Evolutionary conservation across 768 basidiomycete species (phyloP), one percentile per base, ranked within the genome.

Genomic region (Terana coerulea): DNA sequence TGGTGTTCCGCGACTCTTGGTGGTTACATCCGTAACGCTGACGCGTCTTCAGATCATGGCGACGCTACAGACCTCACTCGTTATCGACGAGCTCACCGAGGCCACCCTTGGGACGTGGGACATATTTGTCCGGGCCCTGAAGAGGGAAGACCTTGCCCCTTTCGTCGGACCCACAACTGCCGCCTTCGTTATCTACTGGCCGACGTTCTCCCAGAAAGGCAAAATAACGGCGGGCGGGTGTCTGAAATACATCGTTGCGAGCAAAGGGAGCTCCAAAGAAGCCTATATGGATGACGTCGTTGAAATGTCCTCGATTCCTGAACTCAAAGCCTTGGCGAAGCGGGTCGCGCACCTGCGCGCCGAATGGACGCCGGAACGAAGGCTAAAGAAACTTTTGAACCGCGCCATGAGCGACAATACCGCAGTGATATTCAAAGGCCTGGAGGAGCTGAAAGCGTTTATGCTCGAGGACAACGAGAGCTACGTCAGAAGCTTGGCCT

Each of bases 1-100:
- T 50, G 30, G 42, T 28, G 40, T 14, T 31, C 21, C 10, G 2
- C 24, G 5, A 28, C 14, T n/a, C n/a, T n/a, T n/a, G n/a, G 2
- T 26, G 53, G 25, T 52, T 58, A 1, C 59, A 58, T 37, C 46
- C 37, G 50, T n/a, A n/a, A n/a, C n/a, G n/a, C n/a, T n/a, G n/a
- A n/a, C n/a, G n/a, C n/a, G n/a, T 28, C 33, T 12, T 8, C 58
- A 99, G 95, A 86, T 98, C 59, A 93, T 98, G 89, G 93, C 95
- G 0, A 93, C 88, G 15, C 78, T 99, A 33, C 95, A 98, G 69
- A 92, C 89, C 5, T 89, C 87, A 71, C 76, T 97, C n/a, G 67
- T 73, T 29, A 75, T 91, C 10, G 77, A 79, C 0, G 86, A 87
- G 53, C 75, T 99, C 6, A 80, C 89, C 0, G 81, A 88, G 52